Evolutionary conservation across 1,284 basidiomycete genomes (phyloP), one percentile per base, ranked within the genome.

Genomic region (Heterobasidion parviporum): DNA sequence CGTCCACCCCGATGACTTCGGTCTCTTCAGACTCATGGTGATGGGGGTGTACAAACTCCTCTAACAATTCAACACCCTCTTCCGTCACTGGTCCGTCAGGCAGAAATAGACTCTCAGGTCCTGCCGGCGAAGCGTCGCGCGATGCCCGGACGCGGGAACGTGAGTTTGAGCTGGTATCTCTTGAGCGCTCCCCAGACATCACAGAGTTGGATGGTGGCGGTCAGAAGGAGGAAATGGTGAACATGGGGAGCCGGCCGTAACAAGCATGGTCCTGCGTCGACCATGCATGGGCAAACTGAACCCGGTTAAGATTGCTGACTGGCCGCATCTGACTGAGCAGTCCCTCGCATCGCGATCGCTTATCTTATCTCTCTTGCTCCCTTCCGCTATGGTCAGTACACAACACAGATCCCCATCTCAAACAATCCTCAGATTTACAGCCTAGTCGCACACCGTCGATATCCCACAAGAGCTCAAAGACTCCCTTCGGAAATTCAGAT

Each of bases 401-500:
- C 26, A 16, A 48, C 46, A 18, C 18, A 32, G 12, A 16, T n/a
- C 9, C 33, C 5, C 16, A 15, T 33, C 4, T 9, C 18, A 47
- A 18, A 10, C 26, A n/a, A 38, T 10, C 12, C 33, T 36, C 16
- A 26, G 16, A 12, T n/a, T 36, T 64, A 26, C 56, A 87, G 26
- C 26, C 26, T 26, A 26, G 83, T 82, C 85, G 9, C 80, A 74
- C 67, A 92, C 89, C 38, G 90, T 94, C 60, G 91, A 93, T 65
- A 92, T 94, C 63, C 89, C 90, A 1, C 76, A 83, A 61, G 73
- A 77, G 50, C 79, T 94, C 68, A 89, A 88, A 69, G 81, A 86
- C 58, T 75, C 82, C 18, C 80, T 94, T 48, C 80, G 85, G 65
- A 91, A 92, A 68, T 94, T 95, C 73, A 79, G 92, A 46, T 93